phyloP scores from a whole-genome alignment of 371 early-diverging fungal species.

The Mortierella sp. region DNA sequence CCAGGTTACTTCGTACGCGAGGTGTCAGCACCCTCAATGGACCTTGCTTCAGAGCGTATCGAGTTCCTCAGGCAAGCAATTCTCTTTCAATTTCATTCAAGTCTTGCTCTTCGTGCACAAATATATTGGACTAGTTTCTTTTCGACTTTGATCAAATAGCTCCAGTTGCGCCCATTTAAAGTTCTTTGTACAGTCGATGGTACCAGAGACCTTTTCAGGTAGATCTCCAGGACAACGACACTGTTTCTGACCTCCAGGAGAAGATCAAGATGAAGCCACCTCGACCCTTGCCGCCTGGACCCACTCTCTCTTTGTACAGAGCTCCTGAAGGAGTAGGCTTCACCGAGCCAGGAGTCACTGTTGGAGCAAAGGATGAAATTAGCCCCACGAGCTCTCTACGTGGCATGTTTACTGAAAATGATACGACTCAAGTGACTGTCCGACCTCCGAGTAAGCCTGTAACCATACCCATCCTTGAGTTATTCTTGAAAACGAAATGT shows the following conservation, averaged over 20 bases:
- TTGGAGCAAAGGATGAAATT: conserved; percentile 18
- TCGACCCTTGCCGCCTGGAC: neutral
- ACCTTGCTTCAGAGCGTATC: conserved; percentile 2
- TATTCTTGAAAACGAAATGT: neutral
- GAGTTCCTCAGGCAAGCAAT: conserved; percentile 14
- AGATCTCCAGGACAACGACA: conserved; percentile 9
- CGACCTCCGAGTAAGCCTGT: conserved; percentile 29
- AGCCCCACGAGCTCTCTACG: conserved; percentile 14
- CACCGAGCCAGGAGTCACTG: conserved; percentile 17
- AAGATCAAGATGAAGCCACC: neutral
- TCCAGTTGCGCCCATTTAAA: conserved; percentile 11
- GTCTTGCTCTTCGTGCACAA: neutral
- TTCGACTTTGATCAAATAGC: neutral
- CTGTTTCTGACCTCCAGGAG: neutral
- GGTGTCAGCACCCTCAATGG: conserved; percentile 14
- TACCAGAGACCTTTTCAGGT: conserved; percentile 10
- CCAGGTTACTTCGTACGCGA: conserved; percentile 24
- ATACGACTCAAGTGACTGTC: conserved; percentile 22
- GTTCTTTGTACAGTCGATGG: conserved; percentile 25
- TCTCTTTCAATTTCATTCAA: conserved; percentile 7
- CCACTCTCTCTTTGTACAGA: neutral
- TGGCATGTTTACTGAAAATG: conserved; percentile 26
- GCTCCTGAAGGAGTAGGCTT: conserved; percentile 10
- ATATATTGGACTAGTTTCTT: neutral
- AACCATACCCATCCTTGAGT: neutral